Conservation (phyloP, 1,284 basidiomycete species). For the Puccinia novopanici region DNA sequence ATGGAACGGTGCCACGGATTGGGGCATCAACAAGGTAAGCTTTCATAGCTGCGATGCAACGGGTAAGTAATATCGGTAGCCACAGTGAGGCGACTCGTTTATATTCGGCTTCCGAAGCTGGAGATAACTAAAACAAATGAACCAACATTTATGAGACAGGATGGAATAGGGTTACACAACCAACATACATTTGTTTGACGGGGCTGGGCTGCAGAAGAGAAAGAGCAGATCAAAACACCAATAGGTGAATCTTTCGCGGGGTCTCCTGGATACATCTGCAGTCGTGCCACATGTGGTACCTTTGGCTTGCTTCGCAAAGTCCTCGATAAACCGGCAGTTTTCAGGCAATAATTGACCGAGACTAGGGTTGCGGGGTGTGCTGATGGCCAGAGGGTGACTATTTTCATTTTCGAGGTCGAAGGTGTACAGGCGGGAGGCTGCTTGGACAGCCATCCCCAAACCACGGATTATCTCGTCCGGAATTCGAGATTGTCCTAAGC, state of each 20-base stretch:
- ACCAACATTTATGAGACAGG: constrained; percentile 13
- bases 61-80: constrained; percentile 70
- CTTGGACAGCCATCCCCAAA: constrained; percentile 72
- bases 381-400: neutral
- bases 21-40: constrained; percentile 79
- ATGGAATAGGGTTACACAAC: neutral
- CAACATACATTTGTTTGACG: neutral
- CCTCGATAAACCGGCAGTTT: constrained; percentile 53
- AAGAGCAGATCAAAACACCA: constrained; percentile 92
- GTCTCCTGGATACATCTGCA: constrained; percentile 65
- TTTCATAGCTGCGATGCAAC: constrained; percentile 70
- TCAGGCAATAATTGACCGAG: neutral
- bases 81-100: constrained; percentile 71
- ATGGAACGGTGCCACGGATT: constrained; percentile 78
- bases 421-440: constrained; percentile 73
- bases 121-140: constrained; percentile 22
- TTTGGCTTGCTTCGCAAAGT: constrained; percentile 52
- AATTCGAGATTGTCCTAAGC: constrained; percentile 70
- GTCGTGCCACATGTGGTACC: constrained; percentile 67
- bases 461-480: constrained; percentile 73
- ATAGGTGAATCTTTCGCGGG: constrained; percentile 82
- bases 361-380: neutral
- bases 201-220: constrained; percentile 65
- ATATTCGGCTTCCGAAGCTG: constrained; percentile 66
- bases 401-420: constrained; percentile 55